Evolutionary conservation across 495 filamentous ascomycete genomes (phyloP).

Genomic region (Penicillium antarcticum): DNA sequence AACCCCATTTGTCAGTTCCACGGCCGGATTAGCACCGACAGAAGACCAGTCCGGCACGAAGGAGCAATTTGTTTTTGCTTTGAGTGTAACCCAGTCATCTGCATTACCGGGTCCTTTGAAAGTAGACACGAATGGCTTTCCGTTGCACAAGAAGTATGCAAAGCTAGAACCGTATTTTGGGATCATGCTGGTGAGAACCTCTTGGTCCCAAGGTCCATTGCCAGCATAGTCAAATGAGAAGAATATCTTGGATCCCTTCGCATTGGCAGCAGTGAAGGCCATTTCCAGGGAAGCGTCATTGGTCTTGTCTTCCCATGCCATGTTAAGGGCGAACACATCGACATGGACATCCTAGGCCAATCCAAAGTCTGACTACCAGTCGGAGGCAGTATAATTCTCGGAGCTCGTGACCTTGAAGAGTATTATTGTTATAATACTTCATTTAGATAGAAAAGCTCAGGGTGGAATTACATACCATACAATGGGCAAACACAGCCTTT

Average conservation of each 20-base stretch:
- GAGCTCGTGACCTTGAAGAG: constrained; percentile 22
- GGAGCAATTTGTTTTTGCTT: constrained; percentile 30
- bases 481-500: constrained; percentile 5
- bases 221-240: constrained; percentile 69
- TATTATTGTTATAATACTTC: neutral
- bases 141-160: constrained; percentile 54
- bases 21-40: constrained; percentile 40
- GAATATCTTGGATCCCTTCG: constrained; percentile 59
- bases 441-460: neutral
- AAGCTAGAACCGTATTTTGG: constrained; percentile 49
- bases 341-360: constrained; percentile 59
- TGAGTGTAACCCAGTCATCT: constrained; percentile 47
- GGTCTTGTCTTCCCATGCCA: constrained; percentile 49
- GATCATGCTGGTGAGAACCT: constrained; percentile 53
- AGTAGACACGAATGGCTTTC: constrained; percentile 64
- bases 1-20: constrained; percentile 19
- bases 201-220: constrained; percentile 50
- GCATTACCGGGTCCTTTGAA: constrained; percentile 63
- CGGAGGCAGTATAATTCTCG: constrained; percentile 23
- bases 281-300: constrained; percentile 42
- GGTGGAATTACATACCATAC: neutral
- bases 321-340: constrained; percentile 73
- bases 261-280: constrained; percentile 56
- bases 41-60: constrained; percentile 64
- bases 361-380: constrained; percentile 59